Evolutionary conservation across 805 yeast species (phyloP), one percentile per base, ranked within the genome.

Genomic region (Ogataea henricii): DNA sequence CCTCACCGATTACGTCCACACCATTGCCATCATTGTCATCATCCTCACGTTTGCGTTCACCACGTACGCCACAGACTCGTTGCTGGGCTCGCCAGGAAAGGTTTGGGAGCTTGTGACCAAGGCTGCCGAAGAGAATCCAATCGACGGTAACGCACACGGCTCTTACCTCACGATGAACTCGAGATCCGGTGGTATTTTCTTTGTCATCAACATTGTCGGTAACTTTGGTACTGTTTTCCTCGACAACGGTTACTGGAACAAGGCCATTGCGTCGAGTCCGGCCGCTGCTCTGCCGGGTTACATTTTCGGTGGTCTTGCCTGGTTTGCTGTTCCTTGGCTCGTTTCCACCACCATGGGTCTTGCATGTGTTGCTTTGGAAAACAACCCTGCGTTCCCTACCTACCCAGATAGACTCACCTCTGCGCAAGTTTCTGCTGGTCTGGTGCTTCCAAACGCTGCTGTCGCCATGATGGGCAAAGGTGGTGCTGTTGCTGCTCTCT

Each of bases 301-400:
- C 66, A 82, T 88, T 21, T 68, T 87, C 49, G 97, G 96, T 49
- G 96, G 96, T 23, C 66, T 90, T 38, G 86, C 92, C 0, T 90
- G 97, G 96, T 85, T 88, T 63, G 91, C 96, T 6, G 84, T 90
- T 55, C 97, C 97, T 40, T 85, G 84, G 73, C 76, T 87, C 48
- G 77, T 82, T 43, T 87, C 96, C 13, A 83, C 92, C 2, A 86
- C 95, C 6, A 77, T 89, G 86, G 96, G 97, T 10, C 70, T 89
- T n/a, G 89, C 91, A 17, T 88, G 88, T 45, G 68, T 87, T 48
- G 85, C 89, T 17, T 72, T 89, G 44, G 92, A 89, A 68, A 66
- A 71, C 43, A 74, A 80, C 26, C 85, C 89, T 21, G 60, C 74
- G 3, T 89, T 90, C 82, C 95, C 96, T 55, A 83, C 89, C 5